Evolutionary conservation across 2,329 filamentous ascomycete genomes (phyloP).

Genomic region (Aureobasidium sp.): DNA sequence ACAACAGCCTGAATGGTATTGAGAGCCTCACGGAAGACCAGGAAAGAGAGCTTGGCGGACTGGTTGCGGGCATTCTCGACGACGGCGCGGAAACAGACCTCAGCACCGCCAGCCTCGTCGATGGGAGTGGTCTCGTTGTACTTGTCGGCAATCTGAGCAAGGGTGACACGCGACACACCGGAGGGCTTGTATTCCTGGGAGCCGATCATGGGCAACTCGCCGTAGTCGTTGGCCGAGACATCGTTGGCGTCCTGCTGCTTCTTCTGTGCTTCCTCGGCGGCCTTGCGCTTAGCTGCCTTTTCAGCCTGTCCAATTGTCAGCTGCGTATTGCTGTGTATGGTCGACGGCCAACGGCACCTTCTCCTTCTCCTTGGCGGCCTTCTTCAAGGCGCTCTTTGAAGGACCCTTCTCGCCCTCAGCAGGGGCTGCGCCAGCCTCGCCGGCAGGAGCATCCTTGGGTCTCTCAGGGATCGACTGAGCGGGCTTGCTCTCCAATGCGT

Average conservation of each 20-base stretch:
- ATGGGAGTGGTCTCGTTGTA: slow-evolving; percentile 49
- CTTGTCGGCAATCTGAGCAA: slow-evolving; percentile 54
- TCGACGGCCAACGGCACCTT: slow-evolving; percentile 47
- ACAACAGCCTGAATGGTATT: slow-evolving; percentile 79
- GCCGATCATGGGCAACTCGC: slow-evolving; percentile 53
- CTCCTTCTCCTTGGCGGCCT: slow-evolving; percentile 82
- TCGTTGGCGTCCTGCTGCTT: slow-evolving; percentile 57
- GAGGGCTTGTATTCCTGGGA: slow-evolving; percentile 44
- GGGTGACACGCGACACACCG: slow-evolving; percentile 46
- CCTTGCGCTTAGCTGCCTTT: slow-evolving; percentile 56
- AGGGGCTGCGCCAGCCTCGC: slow-evolving; percentile 12
- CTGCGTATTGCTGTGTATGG: background rate
- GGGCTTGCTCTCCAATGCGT: slow-evolving; percentile 13
- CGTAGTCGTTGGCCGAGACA: slow-evolving; percentile 70
- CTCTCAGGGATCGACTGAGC: slow-evolving; percentile 20
- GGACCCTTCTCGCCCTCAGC: slow-evolving; percentile 36
- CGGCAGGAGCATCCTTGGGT: slow-evolving; percentile 20
- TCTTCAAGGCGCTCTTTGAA: slow-evolving; percentile 77
- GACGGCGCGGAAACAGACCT: slow-evolving; percentile 68
- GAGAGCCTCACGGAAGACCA: slow-evolving; percentile 69
- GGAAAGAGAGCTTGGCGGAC: slow-evolving; percentile 82
- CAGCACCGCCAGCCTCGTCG: slow-evolving; percentile 33
- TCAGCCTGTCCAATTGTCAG: slow-evolving; percentile 35
- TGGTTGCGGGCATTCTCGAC: slow-evolving; percentile 84
- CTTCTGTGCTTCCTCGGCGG: slow-evolving; percentile 60